phyloP scores from a whole-genome alignment of 352 stramenopile genomes.

The Phytopythium kandeliae region DNA sequence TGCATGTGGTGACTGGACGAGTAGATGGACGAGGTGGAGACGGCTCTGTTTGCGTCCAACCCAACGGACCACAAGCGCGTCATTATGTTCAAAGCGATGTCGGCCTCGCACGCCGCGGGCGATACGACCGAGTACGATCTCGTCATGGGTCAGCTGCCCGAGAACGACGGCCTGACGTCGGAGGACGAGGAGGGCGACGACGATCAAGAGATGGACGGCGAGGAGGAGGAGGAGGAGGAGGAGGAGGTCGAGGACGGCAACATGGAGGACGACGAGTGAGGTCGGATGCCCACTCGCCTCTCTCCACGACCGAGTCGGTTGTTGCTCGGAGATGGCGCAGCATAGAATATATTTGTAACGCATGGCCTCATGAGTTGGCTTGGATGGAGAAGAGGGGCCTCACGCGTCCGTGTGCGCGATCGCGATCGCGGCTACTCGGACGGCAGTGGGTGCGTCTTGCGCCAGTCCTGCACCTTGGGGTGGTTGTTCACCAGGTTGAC shows the following conservation, averaged over 20 bases:
- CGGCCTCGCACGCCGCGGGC: constrained; percentile 43
- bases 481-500: constrained; percentile 26
- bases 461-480: constrained; percentile 38
- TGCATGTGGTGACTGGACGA: too few relatives aligned
- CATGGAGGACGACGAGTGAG: constrained; percentile 28
- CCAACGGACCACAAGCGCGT: constrained; percentile 45
- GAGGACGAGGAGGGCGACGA: constrained; percentile 44
- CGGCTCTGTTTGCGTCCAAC: constrained; percentile 56
- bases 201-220: constrained; percentile 25
- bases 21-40: constrained; percentile 47
- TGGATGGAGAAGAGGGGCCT: too few relatives aligned
- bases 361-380: too few relatives aligned
- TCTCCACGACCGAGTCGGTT: too few relatives aligned
- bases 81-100: constrained; percentile 45
- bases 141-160: constrained; percentile 70
- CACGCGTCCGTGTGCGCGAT: too few relatives aligned
- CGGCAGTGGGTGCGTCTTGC: constrained; percentile 6
- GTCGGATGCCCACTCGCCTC: too few relatives aligned
- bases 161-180: constrained; percentile 73
- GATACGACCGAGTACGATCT: constrained; percentile 82
- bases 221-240: constrained; percentile 36
- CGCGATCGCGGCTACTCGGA: too few relatives aligned
- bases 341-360: too few relatives aligned
- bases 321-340: not conserved
- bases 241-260: constrained; percentile 8